Percentiles rank a stretch among this genome's conserved stretches.
Conservation (phyloP, 352 stramenopile species). For the Aphanomyces cochlioides region DNA sequence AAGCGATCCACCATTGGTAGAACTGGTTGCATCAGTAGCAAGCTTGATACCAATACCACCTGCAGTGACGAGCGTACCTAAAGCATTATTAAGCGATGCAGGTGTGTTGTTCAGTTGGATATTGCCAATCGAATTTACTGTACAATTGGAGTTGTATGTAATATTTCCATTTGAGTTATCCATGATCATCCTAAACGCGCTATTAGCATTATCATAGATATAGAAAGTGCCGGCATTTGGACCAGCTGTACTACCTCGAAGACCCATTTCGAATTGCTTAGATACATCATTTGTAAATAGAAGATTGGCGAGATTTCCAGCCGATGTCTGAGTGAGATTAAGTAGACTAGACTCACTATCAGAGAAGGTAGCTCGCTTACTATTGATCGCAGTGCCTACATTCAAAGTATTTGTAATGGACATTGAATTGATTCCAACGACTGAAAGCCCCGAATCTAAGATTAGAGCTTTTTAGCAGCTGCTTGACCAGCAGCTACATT, state of each 20-base stretch:
- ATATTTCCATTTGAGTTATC: too few relatives aligned
- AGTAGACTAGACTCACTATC: background rate
- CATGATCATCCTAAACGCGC: too few relatives aligned
- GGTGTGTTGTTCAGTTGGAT: too few relatives aligned
- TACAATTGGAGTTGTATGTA: too few relatives aligned
- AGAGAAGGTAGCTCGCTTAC: background rate
- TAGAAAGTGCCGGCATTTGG: background rate
- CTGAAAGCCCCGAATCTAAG: background rate
- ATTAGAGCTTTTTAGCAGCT: background rate
- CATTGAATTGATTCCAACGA: background rate
- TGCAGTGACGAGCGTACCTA: too few relatives aligned
- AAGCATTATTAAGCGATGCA: too few relatives aligned
- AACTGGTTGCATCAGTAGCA: too few relatives aligned
- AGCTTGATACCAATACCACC: too few relatives aligned
- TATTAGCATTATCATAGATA: background rate
- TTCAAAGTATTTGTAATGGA: background rate
- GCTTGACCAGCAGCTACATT: background rate
- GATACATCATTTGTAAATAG: background rate
- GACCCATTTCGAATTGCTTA: background rate
- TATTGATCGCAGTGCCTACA: background rate
- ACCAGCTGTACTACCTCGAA: background rate
- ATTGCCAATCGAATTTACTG: background rate
- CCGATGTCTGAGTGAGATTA: background rate
- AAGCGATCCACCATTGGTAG: too few relatives aligned
- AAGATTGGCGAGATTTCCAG: background rate